Evolutionary conservation across 352 stramenopile species (phyloP).

Genomic region (Globisporangium paroecandrum): DNA sequence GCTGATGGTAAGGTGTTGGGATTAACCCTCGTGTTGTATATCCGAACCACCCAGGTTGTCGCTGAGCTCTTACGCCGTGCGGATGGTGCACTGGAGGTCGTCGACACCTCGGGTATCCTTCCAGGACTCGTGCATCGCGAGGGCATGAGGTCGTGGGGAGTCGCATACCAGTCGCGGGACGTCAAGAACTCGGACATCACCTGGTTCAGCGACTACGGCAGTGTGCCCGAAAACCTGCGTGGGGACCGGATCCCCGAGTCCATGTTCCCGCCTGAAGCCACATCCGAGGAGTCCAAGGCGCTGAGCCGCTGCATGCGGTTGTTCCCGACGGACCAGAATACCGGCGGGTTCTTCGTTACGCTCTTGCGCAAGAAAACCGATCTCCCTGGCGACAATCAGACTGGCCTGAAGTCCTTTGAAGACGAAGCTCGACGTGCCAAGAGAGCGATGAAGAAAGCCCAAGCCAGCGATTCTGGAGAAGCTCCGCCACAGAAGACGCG

Average conservation of each 20-base stretch:
- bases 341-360: constrained; percentile 97
- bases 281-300: constrained; percentile 43
- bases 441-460: constrained; percentile 23
- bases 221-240: constrained; percentile 48
- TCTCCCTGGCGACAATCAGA: constrained; percentile 33
- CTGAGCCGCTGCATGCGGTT: constrained; percentile 89
- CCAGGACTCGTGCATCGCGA: constrained; percentile 43
- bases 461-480: constrained; percentile 27
- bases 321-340: constrained; percentile 97
- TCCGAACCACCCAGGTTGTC: constrained; percentile 56
- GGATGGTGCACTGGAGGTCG: constrained; percentile 83
- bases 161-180: constrained; percentile 62
- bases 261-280: constrained; percentile 80
- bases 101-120: constrained; percentile 66
- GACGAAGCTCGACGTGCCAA: constrained; percentile 14
- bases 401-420: constrained; percentile 47
- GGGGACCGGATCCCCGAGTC: constrained; percentile 60
- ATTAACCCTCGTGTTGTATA: background rate
- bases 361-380: constrained; percentile 84
- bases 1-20: background rate
- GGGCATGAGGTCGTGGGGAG: constrained; percentile 54
- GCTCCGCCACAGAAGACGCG: constrained; percentile 28
- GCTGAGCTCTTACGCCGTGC: constrained; percentile 89
- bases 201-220: constrained; percentile 61
- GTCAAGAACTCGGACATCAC: constrained; percentile 25